Evolutionary conservation across 192 early-diverging fungal species (phyloP).

Genomic region (Gaertneriomyces semiglobifer): DNA sequence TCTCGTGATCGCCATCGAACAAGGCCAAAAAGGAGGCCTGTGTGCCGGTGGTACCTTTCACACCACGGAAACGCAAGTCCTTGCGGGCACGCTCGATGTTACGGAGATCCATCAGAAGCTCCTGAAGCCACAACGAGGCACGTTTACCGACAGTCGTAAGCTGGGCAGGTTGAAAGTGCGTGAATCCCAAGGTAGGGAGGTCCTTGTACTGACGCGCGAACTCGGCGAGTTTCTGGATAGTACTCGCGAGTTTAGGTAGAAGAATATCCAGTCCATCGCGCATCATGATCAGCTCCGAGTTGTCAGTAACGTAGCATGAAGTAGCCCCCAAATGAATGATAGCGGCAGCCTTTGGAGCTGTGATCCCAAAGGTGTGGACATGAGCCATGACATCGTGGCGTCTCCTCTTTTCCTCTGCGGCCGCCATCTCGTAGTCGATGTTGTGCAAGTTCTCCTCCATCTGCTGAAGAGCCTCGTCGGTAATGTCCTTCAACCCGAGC

Average conservation of each 20-base stretch:
- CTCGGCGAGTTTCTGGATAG: constrained; percentile 69
- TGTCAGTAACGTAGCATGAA: constrained; percentile 98
- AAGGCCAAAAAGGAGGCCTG: constrained; percentile 96
- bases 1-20: constrained; percentile 90
- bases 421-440: constrained; percentile 88
- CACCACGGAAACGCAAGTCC: constrained; percentile 90
- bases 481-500: constrained; percentile 86
- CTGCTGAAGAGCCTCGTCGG: constrained; percentile 76
- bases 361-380: constrained; percentile 86
- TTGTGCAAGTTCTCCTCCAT: constrained; percentile 82
- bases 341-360: constrained; percentile 77
- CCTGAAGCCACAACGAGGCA: constrained; percentile 94
- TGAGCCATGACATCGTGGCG: constrained; percentile 99
- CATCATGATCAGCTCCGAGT: constrained; percentile 97
- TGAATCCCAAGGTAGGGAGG: constrained; percentile 94
- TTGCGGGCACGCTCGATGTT: constrained; percentile 84
- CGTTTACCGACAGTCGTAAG: constrained; percentile 98
- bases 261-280: constrained; percentile 91
- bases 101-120: constrained; percentile 91
- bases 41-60: constrained; percentile 98
- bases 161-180: constrained; percentile 99
- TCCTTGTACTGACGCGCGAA: constrained; percentile 81
- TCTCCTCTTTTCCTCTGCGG: constrained; percentile 85
- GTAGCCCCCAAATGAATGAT: constrained; percentile 99
- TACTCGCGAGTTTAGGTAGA: constrained; percentile 80